Evolutionary conservation across 2,329 filamentous ascomycete genomes (phyloP), one percentile per base, ranked within the genome.

Genomic region (Colletotrichum phormii): DNA sequence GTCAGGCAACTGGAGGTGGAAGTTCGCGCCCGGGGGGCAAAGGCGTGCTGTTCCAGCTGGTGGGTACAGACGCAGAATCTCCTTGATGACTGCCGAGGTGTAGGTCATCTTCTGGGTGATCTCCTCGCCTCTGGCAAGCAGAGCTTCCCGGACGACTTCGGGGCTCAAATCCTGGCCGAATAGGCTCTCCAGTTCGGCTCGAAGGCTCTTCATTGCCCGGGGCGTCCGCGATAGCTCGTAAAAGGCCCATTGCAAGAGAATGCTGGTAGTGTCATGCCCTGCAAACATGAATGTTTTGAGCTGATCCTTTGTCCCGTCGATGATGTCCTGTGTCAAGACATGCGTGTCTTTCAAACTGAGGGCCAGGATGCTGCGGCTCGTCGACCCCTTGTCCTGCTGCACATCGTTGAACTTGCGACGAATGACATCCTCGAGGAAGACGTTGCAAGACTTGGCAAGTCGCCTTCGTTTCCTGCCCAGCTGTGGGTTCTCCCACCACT

Each of bases 251-350:
- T 81, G 77, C 1, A 85, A 75, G 1, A 81, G 75, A 71, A 80
- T 81, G 46, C 79, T 80, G 1, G 83, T 83, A 3, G 84, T 84
- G 72, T 85, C 83, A 57, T 85, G 83, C 3, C 84, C 83, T 2
- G 82, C 83, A 51, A 86, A 82, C 13, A 84, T 75, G 73, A 85
- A 85, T 0, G 80, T 80, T 63, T 81, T 82, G 37, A 85, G 74
- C 72, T 84, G 82, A 64, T 83, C 81, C 46, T 77, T 78, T 3
- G 81, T 82, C 51, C 78, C 75, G 18, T 77, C 49, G 13, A 84
- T 46, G 12, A 81, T 63, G 6, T 77, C 73, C 0, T 75, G 71
- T n/a, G 78, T 79, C 31, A 83, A 73, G 0, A 72, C 46, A 2
- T 79, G 75, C 2, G 65, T 75, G 24, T 78, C 79, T 31, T 79